Evolutionary conservation across 257 asterid genomes (phyloP).

Genomic region (Prunella vulgaris): DNA sequence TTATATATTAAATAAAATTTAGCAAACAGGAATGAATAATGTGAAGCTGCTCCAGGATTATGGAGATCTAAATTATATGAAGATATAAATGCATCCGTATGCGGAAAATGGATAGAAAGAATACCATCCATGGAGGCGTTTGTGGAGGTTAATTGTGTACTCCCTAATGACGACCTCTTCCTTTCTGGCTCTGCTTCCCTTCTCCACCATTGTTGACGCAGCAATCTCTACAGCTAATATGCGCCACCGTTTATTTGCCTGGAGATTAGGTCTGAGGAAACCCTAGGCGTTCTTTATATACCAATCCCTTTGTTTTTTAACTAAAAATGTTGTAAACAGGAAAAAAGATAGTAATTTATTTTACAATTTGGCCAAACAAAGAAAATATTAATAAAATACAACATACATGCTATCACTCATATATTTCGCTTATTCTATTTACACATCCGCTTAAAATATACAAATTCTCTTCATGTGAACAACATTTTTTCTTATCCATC

Average conservation of each 20-base stretch:
- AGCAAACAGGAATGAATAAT: not conserved
- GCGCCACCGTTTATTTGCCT: slow-evolving; percentile 18
- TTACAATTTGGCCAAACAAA: no score
- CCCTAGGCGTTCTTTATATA: slow-evolving; percentile 26
- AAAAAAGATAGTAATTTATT: no score
- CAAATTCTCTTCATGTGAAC: no score
- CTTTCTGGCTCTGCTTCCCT: slow-evolving; percentile 38
- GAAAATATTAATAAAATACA: no score
- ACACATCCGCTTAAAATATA: no score
- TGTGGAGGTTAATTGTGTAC: slow-evolving; percentile 55
- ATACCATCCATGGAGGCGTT: slow-evolving; percentile 59
- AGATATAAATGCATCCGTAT: not conserved
- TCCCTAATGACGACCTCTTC: slow-evolving; percentile 54
- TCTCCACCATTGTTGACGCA: slow-evolving; percentile 39
- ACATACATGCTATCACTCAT: no score
- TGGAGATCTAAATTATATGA: not conserved
- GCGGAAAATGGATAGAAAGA: slow-evolving; percentile 32
- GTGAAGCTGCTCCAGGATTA: not conserved
- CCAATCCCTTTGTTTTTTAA: no score
- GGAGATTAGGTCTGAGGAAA: slow-evolving; percentile 21
- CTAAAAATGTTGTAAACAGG: not conserved
- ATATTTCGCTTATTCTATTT: no score
- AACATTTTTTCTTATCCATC: no score
- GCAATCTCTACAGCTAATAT: slow-evolving; percentile 9
- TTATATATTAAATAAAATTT: not conserved